These are phyloP conservation scores for Microcos paniculata DNA, from an alignment of 345 rosid genomes.

Conservation along the genomic window DNA sequence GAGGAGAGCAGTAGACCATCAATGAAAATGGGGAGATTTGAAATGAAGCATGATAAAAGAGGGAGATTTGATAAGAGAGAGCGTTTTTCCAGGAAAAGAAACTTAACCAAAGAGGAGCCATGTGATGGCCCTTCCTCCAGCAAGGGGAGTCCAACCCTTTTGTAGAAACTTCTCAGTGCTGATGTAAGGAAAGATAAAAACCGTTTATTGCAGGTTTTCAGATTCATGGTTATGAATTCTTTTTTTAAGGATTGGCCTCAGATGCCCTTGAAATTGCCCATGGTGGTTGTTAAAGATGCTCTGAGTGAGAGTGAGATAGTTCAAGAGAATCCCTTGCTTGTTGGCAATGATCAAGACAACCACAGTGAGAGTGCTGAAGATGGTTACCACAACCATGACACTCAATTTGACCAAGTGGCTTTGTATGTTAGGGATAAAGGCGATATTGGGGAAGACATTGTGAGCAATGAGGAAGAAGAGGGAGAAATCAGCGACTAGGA, in stretches of 20 bases:
- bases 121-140: conserved; percentile 27
- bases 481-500: conserved; percentile 62
- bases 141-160: conserved; percentile 58
- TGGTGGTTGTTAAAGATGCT: conserved; percentile 50
- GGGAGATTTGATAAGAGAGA: conserved; percentile 43
- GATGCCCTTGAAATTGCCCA: conserved; percentile 58
- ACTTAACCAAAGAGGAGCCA: conserved; percentile 22
- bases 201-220: conserved; percentile 62
- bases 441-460: neutral
- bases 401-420: conserved; percentile 7
- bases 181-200: conserved; percentile 69
- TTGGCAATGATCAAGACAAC: conserved; percentile 13
- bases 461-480: conserved; percentile 42
- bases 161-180: conserved; percentile 74
- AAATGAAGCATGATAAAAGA: conserved; percentile 46
- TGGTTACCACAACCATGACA: conserved; percentile 1
- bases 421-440: conserved; percentile 2
- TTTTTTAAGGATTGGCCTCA: conserved; percentile 66
- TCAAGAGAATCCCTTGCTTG: conserved; percentile 25
- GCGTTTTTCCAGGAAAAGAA: conserved; percentile 30
- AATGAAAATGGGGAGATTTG: conserved; percentile 36
- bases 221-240: conserved; percentile 71
- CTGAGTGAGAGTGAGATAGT: conserved; percentile 30
- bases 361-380: neutral
- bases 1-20: conserved; percentile 30